Percentiles rank a stretch among this genome's conserved stretches.
These are phyloP conservation scores for Arthrobotrys megalospora DNA, from an alignment of 2,329 filamentous ascomycete genomes.

Conservation along the genomic window DNA sequence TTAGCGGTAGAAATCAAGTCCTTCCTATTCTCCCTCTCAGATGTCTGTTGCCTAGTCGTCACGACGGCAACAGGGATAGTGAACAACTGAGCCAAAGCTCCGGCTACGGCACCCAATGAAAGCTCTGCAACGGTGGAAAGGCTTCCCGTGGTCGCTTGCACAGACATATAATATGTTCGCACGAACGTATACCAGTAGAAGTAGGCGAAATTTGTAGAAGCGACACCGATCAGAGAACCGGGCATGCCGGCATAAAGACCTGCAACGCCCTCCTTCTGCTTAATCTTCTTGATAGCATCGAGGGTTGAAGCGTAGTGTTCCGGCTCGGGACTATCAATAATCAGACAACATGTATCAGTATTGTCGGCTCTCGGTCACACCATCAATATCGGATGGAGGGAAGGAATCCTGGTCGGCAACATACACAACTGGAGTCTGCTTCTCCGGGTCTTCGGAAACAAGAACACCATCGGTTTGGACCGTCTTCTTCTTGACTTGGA, in stretches of 20 bases:
- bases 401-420: slow-evolving; percentile 43
- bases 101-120: slow-evolving; percentile 85
- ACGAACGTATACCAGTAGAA: slow-evolving; percentile 87
- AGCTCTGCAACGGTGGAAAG: slow-evolving; percentile 85
- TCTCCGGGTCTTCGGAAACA: slow-evolving; percentile 52
- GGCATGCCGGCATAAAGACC: slow-evolving; percentile 92
- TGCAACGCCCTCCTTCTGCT: slow-evolving; percentile 81
- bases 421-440: slow-evolving; percentile 51
- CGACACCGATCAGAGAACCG: slow-evolving; percentile 89
- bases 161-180: slow-evolving; percentile 80
- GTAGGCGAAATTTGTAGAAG: slow-evolving; percentile 98
- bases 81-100: slow-evolving; percentile 92
- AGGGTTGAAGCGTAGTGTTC: slow-evolving; percentile 88
- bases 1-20: slow-evolving; percentile 87
- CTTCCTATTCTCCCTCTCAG: slow-evolving; percentile 85
- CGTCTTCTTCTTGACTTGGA: slow-evolving; percentile 83
- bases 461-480: slow-evolving; percentile 59
- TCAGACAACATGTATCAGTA: slow-evolving; percentile 20
- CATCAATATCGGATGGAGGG: slow-evolving; percentile 23
- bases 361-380: slow-evolving; percentile 8
- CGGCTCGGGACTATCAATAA: slow-evolving; percentile 64
- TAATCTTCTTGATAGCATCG: slow-evolving; percentile 89
- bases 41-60: slow-evolving; percentile 95
- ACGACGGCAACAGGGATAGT: slow-evolving; percentile 97
- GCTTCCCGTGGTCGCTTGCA: slow-evolving; percentile 69